Conservation (phyloP, 805 yeast species). For the Suhomyces xylopsoci region DNA sequence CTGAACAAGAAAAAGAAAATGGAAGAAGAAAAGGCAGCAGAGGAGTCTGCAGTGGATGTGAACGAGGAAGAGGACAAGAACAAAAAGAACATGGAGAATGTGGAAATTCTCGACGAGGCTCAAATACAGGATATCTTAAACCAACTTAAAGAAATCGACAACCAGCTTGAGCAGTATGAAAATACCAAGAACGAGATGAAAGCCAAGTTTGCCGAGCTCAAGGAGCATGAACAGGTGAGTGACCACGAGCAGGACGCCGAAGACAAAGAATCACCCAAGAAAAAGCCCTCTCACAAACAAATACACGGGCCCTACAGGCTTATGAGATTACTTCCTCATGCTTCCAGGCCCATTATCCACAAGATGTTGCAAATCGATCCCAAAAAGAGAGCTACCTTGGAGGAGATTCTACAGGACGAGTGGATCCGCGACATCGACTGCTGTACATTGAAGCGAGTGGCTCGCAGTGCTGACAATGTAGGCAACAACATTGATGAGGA, state of each 20-base stretch:
- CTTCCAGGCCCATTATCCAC: slow-evolving; percentile 72
- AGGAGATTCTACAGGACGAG: slow-evolving; percentile 62
- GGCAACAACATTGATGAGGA: slow-evolving; percentile 33
- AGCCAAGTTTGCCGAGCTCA: slow-evolving; percentile 23
- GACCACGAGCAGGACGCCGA: neutral
- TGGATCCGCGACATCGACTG: slow-evolving; percentile 65
- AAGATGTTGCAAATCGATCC: slow-evolving; percentile 65
- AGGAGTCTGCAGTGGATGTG: slow-evolving; percentile 1
- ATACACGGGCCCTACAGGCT: slow-evolving; percentile 82
- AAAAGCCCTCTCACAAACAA: slow-evolving; percentile 46
- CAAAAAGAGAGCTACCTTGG: slow-evolving; percentile 57
- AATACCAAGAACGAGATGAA: slow-evolving; percentile 33
- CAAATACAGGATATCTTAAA: slow-evolving; percentile 29
- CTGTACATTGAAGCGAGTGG: slow-evolving; percentile 48
- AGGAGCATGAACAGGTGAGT: slow-evolving; percentile 5
- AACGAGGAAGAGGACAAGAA: slow-evolving; percentile 10
- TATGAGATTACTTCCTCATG: slow-evolving; percentile 79
- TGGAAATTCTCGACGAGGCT: slow-evolving; percentile 31
- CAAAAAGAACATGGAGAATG: slow-evolving; percentile 16
- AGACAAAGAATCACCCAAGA: slow-evolving; percentile 18
- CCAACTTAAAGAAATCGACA: slow-evolving; percentile 38
- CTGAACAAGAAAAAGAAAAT: slow-evolving; percentile 42
- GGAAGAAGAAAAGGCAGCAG: slow-evolving; percentile 7
- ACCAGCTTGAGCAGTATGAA: slow-evolving; percentile 36
- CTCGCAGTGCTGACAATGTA: slow-evolving; percentile 16